Base-by-base conservation (phyloP, 2,329 filamentous ascomycete genomes). In the Fusarium phyllophilum region DNA sequence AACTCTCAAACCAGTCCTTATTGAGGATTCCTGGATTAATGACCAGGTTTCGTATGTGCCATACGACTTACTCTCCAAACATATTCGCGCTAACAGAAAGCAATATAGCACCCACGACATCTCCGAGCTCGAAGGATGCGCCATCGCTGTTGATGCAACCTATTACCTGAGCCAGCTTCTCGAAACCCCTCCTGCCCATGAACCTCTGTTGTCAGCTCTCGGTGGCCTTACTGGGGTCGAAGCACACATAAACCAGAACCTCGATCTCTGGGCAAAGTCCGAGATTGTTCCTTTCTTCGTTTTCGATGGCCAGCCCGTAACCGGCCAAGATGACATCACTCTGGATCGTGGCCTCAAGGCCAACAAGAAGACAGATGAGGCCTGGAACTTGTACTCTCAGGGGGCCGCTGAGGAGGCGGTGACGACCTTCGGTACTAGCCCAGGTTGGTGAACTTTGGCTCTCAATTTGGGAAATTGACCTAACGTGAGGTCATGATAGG, bases 151-250 rank as follows among this genome's bases (percentile, higher is more conserved):
- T 78, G 95, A 98, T 85, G 96, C 96, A 63, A 92, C 93, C 60
- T 93, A 97, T 83, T 98, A 96, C 82, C 89, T 99, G 73, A 89
- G 92, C 81, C 90, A 91, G 68, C 89, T 97, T 75, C 90, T 97
- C 78, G 90, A 92, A 79, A 89, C 88, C 64, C 82, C 88, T 48
- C 89, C 90, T 34, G 91, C 90, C 51, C 92, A 94, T 79, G 96
- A 99, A 82, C 95, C 96, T 46, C 91, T 99, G 39, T 89, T 98
- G 39, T 91, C 95, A 62, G 96, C 96, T 29, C 89, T 98, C 54
- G 96, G 96, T 56, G 96, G 96, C 66, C 89, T 96, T 70, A 96
- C 96, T 68, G 93, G 93, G 60, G 88, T 98, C 79, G 90, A 90
- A 82, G 86, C 85, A 74, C 92, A 93, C 78, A 92, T 99, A 72